phyloP scores from a whole-genome alignment of 2,329 filamentous ascomycete genomes.

The Trichoderma guizhouense region DNA sequence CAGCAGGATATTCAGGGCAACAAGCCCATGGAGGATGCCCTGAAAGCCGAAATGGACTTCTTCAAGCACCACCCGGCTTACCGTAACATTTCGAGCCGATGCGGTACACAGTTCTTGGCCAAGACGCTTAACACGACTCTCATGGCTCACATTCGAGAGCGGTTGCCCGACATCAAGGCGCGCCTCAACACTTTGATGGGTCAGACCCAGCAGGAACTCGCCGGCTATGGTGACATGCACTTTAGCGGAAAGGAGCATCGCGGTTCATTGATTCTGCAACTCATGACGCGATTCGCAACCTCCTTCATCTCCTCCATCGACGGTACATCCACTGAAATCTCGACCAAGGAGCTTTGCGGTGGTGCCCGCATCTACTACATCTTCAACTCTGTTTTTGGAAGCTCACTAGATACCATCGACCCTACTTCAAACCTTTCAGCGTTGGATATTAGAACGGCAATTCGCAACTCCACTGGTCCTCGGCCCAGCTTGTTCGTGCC shows the following conservation, averaged over 20 bases:
- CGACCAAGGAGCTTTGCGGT: slow-evolving; percentile 94
- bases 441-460: slow-evolving; percentile 92
- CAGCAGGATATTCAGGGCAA: slow-evolving; percentile 97
- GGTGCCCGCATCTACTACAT: slow-evolving; percentile 97
- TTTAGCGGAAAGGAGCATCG: slow-evolving; percentile 97
- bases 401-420: slow-evolving; percentile 92
- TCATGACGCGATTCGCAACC: slow-evolving; percentile 97
- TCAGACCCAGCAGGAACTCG: slow-evolving; percentile 97
- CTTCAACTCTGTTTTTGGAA: slow-evolving; percentile 98
- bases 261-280: slow-evolving; percentile 88
- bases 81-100: slow-evolving; percentile 88
- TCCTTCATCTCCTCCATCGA: slow-evolving; percentile 99
- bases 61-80: slow-evolving; percentile 97
- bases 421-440: slow-evolving; percentile 93
- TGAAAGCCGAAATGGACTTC: slow-evolving; percentile 88
- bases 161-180: slow-evolving; percentile 95
- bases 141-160: slow-evolving; percentile 94
- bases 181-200: slow-evolving; percentile 97
- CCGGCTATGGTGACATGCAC: slow-evolving; percentile 95
- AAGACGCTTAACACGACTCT: slow-evolving; percentile 93
- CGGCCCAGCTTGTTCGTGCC: slow-evolving; percentile 95
- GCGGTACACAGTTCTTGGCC: slow-evolving; percentile 89
- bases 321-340: slow-evolving; percentile 97
- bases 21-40: slow-evolving; percentile 89
- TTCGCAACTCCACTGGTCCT: slow-evolving; percentile 95